Evolutionary conservation across 164 flowering plant species (phyloP), one percentile per base, ranked within the genome.

Genomic region (Berberis thunbergii): DNA sequence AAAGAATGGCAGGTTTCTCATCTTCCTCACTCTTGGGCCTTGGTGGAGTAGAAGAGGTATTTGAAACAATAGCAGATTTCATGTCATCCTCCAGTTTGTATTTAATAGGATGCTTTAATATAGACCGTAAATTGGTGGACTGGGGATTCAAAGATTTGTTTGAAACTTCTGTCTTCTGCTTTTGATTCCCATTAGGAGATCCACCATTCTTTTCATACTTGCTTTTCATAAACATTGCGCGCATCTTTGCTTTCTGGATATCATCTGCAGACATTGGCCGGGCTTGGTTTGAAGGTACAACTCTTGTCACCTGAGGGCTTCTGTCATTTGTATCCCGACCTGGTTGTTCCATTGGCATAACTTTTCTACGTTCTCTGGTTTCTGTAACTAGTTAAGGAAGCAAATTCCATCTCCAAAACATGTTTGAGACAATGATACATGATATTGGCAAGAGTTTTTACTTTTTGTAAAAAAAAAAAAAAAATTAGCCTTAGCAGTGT

Each of bases 201-300:
- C 67, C 45, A 64, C 68, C 77, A 49, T 50, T 67, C 69, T 86
- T 88, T 4, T 86, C 87, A 73, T 87, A 72, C 71, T 91, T 91
- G 76, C 77, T 80, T 75, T 86, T 87, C 97, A 86, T 80, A 76
- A 80, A 85, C 7, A 68, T 77, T 26, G 94, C 97, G 39, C 96
- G 94, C 91, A 88, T 70, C 75, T 95, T 95, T 57, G 99, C 99
- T 69, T 95, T 95, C 63, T 91, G 93, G 57, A 95, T 95, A 72
- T 95, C 99, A 78, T 95, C 99, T 48, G 94, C 85, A 43, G 99
- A 89, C 80, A 95, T 82, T 42, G 99, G 99, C 42, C 97, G 97
- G 56, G 86, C 76, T 70, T 82, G 89, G 70, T 69, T 81, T 41
- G 75, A 68, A 73, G 83, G 49, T 1, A 66, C 74, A 41, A 79